These are phyloP conservation scores for Papiliotrema fonsecae DNA, from an alignment of 1,284 basidiomycete species.

Conservation along the genomic window DNA sequence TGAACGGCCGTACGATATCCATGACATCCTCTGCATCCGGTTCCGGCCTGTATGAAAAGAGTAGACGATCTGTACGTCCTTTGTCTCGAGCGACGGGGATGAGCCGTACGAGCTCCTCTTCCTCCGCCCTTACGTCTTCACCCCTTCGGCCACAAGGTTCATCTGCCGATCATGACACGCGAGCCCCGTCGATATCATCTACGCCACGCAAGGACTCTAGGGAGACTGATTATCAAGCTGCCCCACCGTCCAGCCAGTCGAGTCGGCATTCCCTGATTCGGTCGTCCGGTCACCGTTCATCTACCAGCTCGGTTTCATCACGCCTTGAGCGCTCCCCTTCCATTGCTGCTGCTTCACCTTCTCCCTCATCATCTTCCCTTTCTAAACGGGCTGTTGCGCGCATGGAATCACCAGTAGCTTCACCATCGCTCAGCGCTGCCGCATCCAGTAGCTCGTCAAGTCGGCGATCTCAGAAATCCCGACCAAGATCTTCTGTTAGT, in stretches of 20 bases:
- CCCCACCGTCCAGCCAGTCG: background rate
- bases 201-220: too few species aligned
- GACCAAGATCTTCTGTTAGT: background rate
- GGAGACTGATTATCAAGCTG: too few species aligned
- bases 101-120: background rate
- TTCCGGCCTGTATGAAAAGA: constrained; percentile 1
- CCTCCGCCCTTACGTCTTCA: background rate
- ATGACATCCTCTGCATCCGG: constrained; percentile 3
- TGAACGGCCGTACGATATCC: background rate
- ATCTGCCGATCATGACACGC: too few species aligned
- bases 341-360: too few species aligned
- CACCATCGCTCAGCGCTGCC: too few species aligned
- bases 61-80: constrained; percentile 10
- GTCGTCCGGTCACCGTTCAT: background rate
- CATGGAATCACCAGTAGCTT: too few species aligned
- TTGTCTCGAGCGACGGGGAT: constrained; percentile 9
- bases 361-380: too few species aligned
- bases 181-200: too few species aligned
- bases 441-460: too few species aligned
- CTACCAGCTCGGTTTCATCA: background rate
- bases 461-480: too few species aligned
- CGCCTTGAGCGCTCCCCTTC: too few species aligned
- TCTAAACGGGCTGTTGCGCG: too few species aligned
- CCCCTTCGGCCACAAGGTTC: background rate
- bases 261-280: background rate